These are phyloP conservation scores for Scalesia atractyloides DNA, from an alignment of 129 eudicot genomes.

Conservation along the genomic window DNA sequence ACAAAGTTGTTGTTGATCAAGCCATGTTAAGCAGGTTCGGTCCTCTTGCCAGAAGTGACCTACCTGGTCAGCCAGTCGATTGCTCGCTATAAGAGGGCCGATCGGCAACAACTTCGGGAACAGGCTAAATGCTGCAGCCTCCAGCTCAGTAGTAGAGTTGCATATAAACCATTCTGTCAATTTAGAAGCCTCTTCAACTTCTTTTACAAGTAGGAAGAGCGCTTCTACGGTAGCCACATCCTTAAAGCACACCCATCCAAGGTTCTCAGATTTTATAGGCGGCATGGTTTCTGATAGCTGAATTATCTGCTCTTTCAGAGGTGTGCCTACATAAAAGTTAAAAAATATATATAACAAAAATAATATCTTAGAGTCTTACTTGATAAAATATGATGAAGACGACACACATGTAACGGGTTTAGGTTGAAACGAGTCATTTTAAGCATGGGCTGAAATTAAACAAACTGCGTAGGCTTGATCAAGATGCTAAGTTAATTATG, in stretches of 20 bases:
- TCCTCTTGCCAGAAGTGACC: conserved; percentile 63
- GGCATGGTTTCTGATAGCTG: conserved; percentile 40
- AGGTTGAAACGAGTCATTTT: too few species aligned
- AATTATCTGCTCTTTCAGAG: conserved; percentile 34
- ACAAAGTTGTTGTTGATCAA: conserved; percentile 44
- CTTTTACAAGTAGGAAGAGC: conserved; percentile 2
- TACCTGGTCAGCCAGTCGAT: conserved; percentile 34
- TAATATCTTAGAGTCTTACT: not conserved
- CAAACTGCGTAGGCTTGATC: too few species aligned
- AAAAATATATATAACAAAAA: not conserved
- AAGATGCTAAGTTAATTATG: too few species aligned
- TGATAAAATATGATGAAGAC: too few species aligned
- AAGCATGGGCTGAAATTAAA: too few species aligned
- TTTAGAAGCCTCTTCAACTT: conserved; percentile 4
- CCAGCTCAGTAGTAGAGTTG: conserved; percentile 49
- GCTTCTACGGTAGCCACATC: conserved; percentile 20
- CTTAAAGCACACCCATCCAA: conserved; percentile 34
- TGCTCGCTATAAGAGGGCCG: conserved; percentile 57
- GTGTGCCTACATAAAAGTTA: conserved; percentile 31
- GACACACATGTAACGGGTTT: too few species aligned
- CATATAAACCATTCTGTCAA: conserved; percentile 40
- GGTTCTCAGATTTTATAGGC: conserved; percentile 33
- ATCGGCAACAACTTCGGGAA: conserved; percentile 38
- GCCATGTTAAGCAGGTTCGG: conserved; percentile 56
- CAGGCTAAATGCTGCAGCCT: conserved; percentile 41